Base-by-base conservation (phyloP, 768 basidiomycete genomes). In the Polyporus arcularius region DNA sequence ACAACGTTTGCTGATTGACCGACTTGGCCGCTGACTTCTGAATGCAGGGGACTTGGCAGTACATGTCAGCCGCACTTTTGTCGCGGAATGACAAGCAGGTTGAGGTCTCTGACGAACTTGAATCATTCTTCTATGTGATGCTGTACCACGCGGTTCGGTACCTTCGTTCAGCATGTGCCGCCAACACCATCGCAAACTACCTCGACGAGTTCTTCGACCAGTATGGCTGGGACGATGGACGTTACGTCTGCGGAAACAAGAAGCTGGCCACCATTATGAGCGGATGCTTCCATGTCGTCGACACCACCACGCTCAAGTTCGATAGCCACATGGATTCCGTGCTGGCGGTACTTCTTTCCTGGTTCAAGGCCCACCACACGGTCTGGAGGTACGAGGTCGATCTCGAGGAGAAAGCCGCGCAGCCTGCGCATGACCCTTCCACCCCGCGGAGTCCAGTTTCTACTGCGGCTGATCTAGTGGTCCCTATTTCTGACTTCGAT, bases 61-160 rank as follows among this genome's bases (percentile, higher is more conserved):
- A 21, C 21, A 54, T 55, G 54, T 53, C 51, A 4, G 38, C 39
- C 18, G 51, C 51, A 4, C 12, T 53, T 6, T 21, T 39, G 14
- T 18, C 35, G 11, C 7, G 11, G 7, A 38, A 38, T 4, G n/a
- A 28, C 21, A n/a, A 46, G 8, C 16, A 10, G 4, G n/a, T 11
- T 14, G 52, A 53, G 26, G 18, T 60, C 21, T 40, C 16, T 4
- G 58, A 60, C 42, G 58, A 60, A 7, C 28, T 60, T 32, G 58
- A 60, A 35, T 28, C 58, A 2, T 42, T 60, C 26, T 28, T 54
- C 35, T 60, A 60, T 35, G 52, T 60, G 32, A 26, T 53, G n/a
- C 40, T 60, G 15, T 54, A 48, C 53, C 47, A 53, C 40, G 16
- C 28, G 16, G 8, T 48, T 21, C 43, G 38, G 4, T 60, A 53